Evolutionary conservation across 306 rosid genomes (phyloP), one percentile per base, ranked within the genome.

Genomic region (Pyrus pyrifolia): DNA sequence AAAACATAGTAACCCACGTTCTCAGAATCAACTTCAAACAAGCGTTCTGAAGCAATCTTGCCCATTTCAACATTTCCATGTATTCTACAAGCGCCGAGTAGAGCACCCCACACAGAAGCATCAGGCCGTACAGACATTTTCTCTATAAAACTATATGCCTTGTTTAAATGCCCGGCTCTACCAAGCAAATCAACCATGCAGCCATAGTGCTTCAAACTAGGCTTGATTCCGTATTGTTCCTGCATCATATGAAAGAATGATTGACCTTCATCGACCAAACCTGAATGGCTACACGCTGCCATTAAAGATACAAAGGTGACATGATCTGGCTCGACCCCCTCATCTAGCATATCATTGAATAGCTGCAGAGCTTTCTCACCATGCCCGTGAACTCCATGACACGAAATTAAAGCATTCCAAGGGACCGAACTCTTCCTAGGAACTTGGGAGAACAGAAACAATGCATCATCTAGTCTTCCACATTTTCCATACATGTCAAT

Each of bases 401-500:
- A 81, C 2, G 82, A 84, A 45, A 86, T 84, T 59, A 86, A 61
- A n/a, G 88, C 79, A 45, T 86, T 86, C 90, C 90, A 86, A 15
- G 84, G 67, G 25, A 84, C 86, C 1, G 81, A 59, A 40, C 72
- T 79, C 58, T 63, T 81, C 23, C 81, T 73, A 0, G 86, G 83
- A 33, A 84, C 74, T 70, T 83, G 57, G 31, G 74, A 70, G 80
- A 86, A 86, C 59, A 84, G 70, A 4, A 80, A 81, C 79, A 84
- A 5, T 44, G 90, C 88, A 76, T 84, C 88, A 55, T 80, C 86
- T 73, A 84, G 46, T 67, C 81, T 79, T 33, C 90, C 90, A 44
- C 90, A 86, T 84, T 86, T 86, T 76, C 88, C 90, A 46, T 86
- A 86, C 88, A 86, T 81, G 77, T 86, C 90, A 46, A 83, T 66